phyloP scores from a whole-genome alignment of 225 moss, liverwort and hornwort species.

The Neckera pumila region DNA sequence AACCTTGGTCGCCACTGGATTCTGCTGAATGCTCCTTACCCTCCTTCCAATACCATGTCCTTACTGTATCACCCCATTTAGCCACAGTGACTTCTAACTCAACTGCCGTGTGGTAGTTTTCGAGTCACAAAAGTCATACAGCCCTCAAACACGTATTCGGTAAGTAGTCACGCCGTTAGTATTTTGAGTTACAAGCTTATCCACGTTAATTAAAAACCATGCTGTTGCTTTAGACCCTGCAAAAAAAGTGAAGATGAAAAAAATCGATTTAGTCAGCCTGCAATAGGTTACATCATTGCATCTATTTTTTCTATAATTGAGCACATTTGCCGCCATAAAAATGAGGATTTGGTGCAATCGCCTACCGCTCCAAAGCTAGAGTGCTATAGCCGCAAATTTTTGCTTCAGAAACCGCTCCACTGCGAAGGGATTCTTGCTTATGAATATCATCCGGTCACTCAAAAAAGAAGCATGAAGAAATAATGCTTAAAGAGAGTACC shows the following conservation, averaged over 20 bases:
- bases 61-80: background rate
- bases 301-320: background rate
- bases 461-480: background rate
- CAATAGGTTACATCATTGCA: background rate
- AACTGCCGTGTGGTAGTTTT: too few relatives aligned
- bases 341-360: background rate
- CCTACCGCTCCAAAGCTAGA: background rate
- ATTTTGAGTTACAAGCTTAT: constrained; percentile 46
- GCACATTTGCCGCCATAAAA: background rate
- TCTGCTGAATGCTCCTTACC: background rate
- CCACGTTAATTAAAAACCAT: constrained; percentile 40
- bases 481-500: constrained; percentile 22
- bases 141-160: constrained; percentile 24
- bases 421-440: background rate
- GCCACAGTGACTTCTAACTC: background rate
- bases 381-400: background rate
- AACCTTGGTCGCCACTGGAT: background rate
- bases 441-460: background rate
- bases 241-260: constrained; percentile 4
- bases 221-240: constrained; percentile 64
- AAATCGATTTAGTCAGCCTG: background rate
- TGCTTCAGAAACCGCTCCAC: background rate
- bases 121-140: background rate
- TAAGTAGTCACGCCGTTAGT: constrained; percentile 50
- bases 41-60: background rate